A percentile compares a stretch with the other conserved stretches of the same genome.
Evolutionary conservation across 495 filamentous ascomycete species (phyloP).

Genomic region (Penicillium nucicola): DNA sequence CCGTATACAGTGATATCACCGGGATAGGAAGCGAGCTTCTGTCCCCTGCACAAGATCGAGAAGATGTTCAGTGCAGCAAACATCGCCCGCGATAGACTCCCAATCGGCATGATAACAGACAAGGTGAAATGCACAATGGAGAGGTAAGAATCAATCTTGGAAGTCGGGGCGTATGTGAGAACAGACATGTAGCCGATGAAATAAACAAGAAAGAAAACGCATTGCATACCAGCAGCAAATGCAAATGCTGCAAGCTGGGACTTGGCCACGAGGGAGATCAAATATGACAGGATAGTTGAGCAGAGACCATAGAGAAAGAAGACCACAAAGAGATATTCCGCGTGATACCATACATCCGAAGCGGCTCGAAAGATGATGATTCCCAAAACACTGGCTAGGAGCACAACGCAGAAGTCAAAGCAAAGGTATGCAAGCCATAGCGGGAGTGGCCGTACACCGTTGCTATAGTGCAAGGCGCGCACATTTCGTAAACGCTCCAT

Average conservation of each 20-base stretch:
- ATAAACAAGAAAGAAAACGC: constrained; percentile 71
- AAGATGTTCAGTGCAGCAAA: constrained; percentile 78
- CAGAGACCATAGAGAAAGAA: constrained; percentile 73
- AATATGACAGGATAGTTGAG: constrained; percentile 67
- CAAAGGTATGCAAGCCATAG: constrained; percentile 74
- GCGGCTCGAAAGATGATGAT: constrained; percentile 60
- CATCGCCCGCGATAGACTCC: constrained; percentile 63
- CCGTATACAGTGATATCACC: constrained; percentile 71
- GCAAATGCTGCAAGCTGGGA: constrained; percentile 74
- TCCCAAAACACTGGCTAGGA: constrained; percentile 55
- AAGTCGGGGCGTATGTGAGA: constrained; percentile 62
- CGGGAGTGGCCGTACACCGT: constrained; percentile 68
- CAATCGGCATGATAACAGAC: constrained; percentile 64
- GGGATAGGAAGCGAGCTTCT: constrained; percentile 60
- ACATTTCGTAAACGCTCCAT: constrained; percentile 73
- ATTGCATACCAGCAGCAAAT: constrained; percentile 69
- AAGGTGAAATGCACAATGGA: constrained; percentile 66
- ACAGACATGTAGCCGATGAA: constrained; percentile 68
- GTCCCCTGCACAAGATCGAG: constrained; percentile 62
- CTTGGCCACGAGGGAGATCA: constrained; percentile 64
- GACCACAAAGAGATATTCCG: constrained; percentile 73
- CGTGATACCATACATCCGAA: constrained; percentile 65
- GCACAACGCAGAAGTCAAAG: constrained; percentile 73
- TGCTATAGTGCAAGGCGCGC: constrained; percentile 81
- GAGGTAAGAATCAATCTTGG: constrained; percentile 56